Conservation (phyloP, 345 rosid species). For the Xanthoceras sorbifolium region DNA sequence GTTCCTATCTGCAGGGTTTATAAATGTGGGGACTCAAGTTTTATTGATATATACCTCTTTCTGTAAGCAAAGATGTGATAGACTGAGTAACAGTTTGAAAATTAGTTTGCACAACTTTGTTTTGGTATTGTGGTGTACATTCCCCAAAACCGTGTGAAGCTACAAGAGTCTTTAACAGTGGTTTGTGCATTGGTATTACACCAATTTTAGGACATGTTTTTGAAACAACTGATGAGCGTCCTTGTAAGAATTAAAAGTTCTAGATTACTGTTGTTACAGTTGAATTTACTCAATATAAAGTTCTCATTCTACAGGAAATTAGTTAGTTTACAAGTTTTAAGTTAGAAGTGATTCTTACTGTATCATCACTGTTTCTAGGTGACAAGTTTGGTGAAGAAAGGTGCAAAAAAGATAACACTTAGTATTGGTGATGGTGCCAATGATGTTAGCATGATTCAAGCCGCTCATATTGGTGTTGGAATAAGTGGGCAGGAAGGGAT, state of each 20-base stretch:
- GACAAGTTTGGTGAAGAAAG: constrained; percentile 93
- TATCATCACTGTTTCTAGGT: constrained; percentile 51
- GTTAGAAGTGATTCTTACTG: not conserved
- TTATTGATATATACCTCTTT: not conserved
- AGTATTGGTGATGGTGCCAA: constrained; percentile 99
- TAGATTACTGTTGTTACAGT: not conserved
- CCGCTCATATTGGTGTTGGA: constrained; percentile 98
- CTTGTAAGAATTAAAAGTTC: not conserved
- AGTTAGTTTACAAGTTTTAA: constrained; percentile 8
- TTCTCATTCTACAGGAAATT: not conserved
- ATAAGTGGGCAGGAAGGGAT: constrained; percentile 99
- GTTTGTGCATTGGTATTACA: not conserved
- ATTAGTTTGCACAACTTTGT: not conserved
- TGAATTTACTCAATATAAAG: not conserved
- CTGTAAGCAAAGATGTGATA: not conserved
- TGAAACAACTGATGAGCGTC: constrained; percentile 2
- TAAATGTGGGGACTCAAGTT: not conserved
- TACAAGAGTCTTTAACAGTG: not conserved
- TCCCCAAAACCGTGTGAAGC: not conserved
- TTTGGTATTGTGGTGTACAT: not conserved
- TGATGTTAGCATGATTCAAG: constrained; percentile 99
- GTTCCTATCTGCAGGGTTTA: not conserved
- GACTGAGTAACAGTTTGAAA: not conserved
- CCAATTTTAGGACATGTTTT: not conserved
- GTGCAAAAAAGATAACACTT: constrained; percentile 94